Conservation (phyloP, 1,139 yeast genomes). For the Suhomyces wounanorum region DNA sequence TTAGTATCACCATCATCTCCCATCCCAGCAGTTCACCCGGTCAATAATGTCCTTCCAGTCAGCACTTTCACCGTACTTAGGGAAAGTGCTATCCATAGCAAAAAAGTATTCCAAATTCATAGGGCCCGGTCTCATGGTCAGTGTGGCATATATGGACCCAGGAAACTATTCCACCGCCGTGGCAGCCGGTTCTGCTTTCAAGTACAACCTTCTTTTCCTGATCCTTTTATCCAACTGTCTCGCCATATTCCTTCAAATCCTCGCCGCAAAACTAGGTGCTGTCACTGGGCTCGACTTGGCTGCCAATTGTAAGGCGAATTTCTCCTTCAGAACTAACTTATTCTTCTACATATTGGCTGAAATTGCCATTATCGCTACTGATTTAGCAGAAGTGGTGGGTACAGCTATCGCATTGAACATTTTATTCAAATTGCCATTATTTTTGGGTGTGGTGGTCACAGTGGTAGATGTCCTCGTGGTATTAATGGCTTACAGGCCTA, state of each 20-base stretch:
- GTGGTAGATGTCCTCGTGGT: constrained; percentile 84
- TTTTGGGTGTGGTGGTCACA: constrained; percentile 79
- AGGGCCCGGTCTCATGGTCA: constrained; percentile 94
- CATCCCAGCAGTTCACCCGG: not conserved
- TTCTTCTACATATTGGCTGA: constrained; percentile 66
- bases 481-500: constrained; percentile 84
- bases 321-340: constrained; percentile 61
- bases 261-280: constrained; percentile 84
- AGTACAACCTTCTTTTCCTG: constrained; percentile 79
- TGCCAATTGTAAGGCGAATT: constrained; percentile 76
- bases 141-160: constrained; percentile 97
- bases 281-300: constrained; percentile 81
- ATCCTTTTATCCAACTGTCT: constrained; percentile 80
- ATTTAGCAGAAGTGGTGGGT: constrained; percentile 88
- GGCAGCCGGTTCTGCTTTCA: constrained; percentile 87
- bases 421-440: constrained; percentile 71
- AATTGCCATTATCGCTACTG: constrained; percentile 80
- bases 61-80: not conserved
- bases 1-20: not conserved
- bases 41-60: not conserved
- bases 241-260: constrained; percentile 82
- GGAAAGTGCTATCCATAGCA: constrained; percentile 16
- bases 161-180: constrained; percentile 97
- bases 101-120: constrained; percentile 65
- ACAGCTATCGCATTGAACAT: constrained; percentile 77